Evolutionary conservation across 768 basidiomycete species (phyloP), one percentile per base, ranked within the genome.

Genomic region (Hebeloma cylindrosporum): DNA sequence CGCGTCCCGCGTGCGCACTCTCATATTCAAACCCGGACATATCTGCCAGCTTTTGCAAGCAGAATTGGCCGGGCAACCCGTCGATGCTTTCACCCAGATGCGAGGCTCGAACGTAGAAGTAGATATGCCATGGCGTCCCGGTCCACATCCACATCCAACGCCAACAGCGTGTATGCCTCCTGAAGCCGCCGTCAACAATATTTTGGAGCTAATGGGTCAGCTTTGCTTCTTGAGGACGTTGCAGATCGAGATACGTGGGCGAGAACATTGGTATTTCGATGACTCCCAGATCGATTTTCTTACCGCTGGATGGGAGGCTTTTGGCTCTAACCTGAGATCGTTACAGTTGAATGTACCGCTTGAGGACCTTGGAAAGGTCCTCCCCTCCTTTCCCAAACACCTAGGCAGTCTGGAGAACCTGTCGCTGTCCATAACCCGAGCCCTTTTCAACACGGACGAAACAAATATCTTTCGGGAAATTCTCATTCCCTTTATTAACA

Each of bases 401-500:
- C 25, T 65, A 8, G 47, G 43, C 10, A 32, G 46, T 16, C 55
- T 61, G 16, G 54, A 60, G 39, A 41, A 33, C 3, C 45, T 63
- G 9, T 29, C 20, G 14, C 31, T 65, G 14, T 44, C 23, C 13
- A 37, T 63, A 13, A 52, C 48, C 5, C 48, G 52, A n/a, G 53
- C 54, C 0, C 54, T 54, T 30, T 29, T 42, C 13, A 46, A 34
- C 7, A 56, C 58, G 7, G 42, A 58, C 36, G 30, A 33, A 5
- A 40, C 26, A 11, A 22, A n/a, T 2, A 50, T 59, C 3, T 18
- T 59, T 7, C 4, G 38, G 10, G 40, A 52, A 11, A 44, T 42
- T 1, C 31, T 63, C 10, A 34, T 54, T 17, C 62, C 60, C 13
- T 62, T 62, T 40, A 43, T 65, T 18, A 57, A 59, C 35, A 50